Evolutionary conservation across 352 stramenopile species (phyloP).

Genomic region (Phytophthora ohioensis): DNA sequence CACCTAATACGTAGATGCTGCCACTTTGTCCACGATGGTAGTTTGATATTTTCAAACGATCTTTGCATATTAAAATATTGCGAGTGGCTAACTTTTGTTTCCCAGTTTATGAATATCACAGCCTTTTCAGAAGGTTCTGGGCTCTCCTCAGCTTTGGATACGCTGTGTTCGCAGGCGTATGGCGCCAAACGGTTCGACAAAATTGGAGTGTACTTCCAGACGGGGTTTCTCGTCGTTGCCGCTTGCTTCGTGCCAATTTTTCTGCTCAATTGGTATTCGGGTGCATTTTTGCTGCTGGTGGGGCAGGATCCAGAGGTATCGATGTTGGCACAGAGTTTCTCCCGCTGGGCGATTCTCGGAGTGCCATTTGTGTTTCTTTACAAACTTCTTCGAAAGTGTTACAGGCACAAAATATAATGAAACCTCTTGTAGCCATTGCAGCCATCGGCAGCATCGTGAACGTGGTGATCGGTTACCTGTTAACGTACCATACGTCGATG

Average conservation of each 20-base stretch:
- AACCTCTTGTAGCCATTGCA: constrained; percentile 70
- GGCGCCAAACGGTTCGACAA: constrained; percentile 63
- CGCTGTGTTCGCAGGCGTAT: constrained; percentile 73
- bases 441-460: constrained; percentile 71
- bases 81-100: background rate
- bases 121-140: constrained; percentile 69
- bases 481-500: constrained; percentile 75
- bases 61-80: background rate
- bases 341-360: constrained; percentile 59
- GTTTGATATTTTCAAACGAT: background rate
- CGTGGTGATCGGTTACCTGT: constrained; percentile 62
- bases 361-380: constrained; percentile 82
- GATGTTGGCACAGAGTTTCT: constrained; percentile 62
- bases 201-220: constrained; percentile 86
- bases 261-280: constrained; percentile 69
- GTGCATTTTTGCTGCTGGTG: constrained; percentile 46
- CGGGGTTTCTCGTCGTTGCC: constrained; percentile 60
- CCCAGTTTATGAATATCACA: constrained; percentile 77
- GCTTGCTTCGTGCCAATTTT: constrained; percentile 57
- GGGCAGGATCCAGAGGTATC: constrained; percentile 61
- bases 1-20: constrained; percentile 72
- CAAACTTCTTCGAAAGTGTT: constrained; percentile 81
- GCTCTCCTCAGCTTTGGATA: constrained; percentile 79
- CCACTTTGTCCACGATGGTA: constrained; percentile 78
- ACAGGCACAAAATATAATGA: constrained; percentile 78